Evolutionary conservation across 192 early-diverging fungal genomes (phyloP).

Genomic region (Mortierella claussenii): DNA sequence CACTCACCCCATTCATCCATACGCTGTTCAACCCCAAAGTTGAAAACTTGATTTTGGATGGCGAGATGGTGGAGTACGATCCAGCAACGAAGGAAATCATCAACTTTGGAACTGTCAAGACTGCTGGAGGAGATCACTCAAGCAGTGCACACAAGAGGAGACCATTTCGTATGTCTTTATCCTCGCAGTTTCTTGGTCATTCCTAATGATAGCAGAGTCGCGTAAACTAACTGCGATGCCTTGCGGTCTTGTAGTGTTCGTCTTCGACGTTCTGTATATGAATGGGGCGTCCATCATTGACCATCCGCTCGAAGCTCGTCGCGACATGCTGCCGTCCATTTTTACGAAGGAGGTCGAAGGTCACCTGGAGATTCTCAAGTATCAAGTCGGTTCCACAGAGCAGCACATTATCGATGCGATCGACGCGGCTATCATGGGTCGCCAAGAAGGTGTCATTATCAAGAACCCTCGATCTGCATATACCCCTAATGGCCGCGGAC

Average conservation of each 20-base stretch:
- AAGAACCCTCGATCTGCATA: slow-evolving; percentile 76
- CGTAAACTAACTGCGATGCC: neutral
- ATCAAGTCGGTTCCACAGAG: slow-evolving; percentile 59
- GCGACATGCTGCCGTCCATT: slow-evolving; percentile 58
- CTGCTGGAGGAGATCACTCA: slow-evolving; percentile 65
- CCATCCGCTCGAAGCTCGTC: slow-evolving; percentile 65
- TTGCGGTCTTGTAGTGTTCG: slow-evolving; percentile 56
- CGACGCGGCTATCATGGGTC: slow-evolving; percentile 64
- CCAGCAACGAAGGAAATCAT: slow-evolving; percentile 67
- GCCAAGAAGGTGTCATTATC: slow-evolving; percentile 72
- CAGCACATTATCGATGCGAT: slow-evolving; percentile 70
- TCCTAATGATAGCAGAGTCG: neutral
- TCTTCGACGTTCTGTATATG: slow-evolving; percentile 79
- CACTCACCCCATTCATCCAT: slow-evolving; percentile 67
- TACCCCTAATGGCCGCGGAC: slow-evolving; percentile 57
- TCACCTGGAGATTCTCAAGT: slow-evolving; percentile 65
- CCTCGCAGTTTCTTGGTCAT: neutral
- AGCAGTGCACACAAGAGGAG: slow-evolving; percentile 43
- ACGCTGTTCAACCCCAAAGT: slow-evolving; percentile 59
- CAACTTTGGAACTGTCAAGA: slow-evolving; percentile 80
- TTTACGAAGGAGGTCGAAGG: slow-evolving; percentile 61
- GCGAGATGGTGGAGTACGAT: slow-evolving; percentile 83
- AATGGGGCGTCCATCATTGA: slow-evolving; percentile 72
- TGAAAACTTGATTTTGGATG: slow-evolving; percentile 79
- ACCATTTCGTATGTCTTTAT: slow-evolving; percentile 58